phyloP scores from a whole-genome alignment of 768 basidiomycete genomes.

The Mycena capillaripes region DNA sequence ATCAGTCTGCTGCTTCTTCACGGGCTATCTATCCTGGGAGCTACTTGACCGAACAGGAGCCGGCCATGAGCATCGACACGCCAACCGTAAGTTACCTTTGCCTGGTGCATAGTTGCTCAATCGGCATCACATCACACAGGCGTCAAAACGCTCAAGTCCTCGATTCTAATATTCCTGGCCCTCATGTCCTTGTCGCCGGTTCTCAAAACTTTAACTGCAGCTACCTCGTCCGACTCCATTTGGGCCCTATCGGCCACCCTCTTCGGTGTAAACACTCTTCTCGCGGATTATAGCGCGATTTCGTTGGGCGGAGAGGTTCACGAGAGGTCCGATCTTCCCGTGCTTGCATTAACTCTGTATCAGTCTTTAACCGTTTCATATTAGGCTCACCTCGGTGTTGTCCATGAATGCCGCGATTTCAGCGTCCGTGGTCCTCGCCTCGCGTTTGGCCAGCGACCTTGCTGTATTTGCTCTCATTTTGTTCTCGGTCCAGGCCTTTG shows the following conservation, averaged over 20 bases:
- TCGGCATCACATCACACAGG: conserved; percentile 55
- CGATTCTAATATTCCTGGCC: conserved; percentile 88
- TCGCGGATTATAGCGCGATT: conserved; percentile 84
- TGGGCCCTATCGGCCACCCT: conserved; percentile 94
- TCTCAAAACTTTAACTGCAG: conserved; percentile 90
- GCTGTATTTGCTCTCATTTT: conserved; percentile 92
- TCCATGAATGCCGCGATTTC: conserved; percentile 95
- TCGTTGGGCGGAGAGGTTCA: conserved; percentile 58
- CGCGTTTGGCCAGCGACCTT: conserved; percentile 85
- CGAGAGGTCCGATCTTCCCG: conserved; percentile 65
- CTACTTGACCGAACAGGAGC: conserved; percentile 55
- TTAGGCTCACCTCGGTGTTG: conserved; percentile 84
- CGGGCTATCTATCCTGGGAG: conserved; percentile 77
- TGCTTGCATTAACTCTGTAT: conserved; percentile 39
- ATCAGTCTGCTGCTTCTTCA: conserved; percentile 70
- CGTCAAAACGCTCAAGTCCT: conserved; percentile 82
- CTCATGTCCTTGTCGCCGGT: conserved; percentile 94
- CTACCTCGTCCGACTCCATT: conserved; percentile 96
- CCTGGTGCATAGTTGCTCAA: conserved; percentile 13
- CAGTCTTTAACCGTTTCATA: conserved; percentile 42
- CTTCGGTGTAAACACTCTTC: conserved; percentile 83
- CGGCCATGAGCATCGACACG: conserved; percentile 41
- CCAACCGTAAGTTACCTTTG: conserved; percentile 48
- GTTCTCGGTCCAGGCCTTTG: conserved; percentile 86
- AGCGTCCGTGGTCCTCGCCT: conserved; percentile 93